These are phyloP conservation scores for Breviolum minutum DNA, from an alignment of 73 alveolate genomes.

Conservation along the genomic window DNA sequence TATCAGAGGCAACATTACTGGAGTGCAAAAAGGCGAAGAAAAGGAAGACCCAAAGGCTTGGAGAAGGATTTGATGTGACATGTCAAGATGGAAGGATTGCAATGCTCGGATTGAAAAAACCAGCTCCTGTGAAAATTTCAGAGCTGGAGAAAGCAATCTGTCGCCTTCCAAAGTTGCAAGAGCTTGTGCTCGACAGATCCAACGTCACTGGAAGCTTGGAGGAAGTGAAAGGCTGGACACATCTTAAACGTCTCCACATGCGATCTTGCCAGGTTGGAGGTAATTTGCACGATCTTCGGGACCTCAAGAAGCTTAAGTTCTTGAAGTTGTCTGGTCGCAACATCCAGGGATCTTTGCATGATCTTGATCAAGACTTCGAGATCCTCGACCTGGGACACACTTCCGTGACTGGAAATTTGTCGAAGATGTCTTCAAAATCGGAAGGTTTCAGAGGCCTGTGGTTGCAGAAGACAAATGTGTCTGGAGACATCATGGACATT, in stretches of 20 bases:
- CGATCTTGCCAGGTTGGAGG: constrained; percentile 31
- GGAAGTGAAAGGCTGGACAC: background rate
- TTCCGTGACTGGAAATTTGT: constrained; percentile 41
- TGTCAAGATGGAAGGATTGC: background rate
- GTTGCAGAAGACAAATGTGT: constrained; percentile 7
- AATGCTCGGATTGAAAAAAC: background rate
- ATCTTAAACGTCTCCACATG: background rate
- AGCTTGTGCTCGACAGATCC: constrained; percentile 1
- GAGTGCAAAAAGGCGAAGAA: background rate
- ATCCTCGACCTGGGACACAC: constrained; percentile 24
- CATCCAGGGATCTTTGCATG: background rate
- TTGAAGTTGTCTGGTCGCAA: constrained; percentile 25
- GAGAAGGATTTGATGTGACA: background rate
- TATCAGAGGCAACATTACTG: background rate
- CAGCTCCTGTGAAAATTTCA: background rate
- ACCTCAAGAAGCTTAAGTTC: background rate
- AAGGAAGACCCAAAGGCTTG: background rate
- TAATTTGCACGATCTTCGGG: background rate
- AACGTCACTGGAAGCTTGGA: background rate
- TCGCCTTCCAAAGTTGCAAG: background rate
- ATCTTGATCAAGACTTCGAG: background rate
- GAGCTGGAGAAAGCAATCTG: background rate
- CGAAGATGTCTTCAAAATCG: background rate
- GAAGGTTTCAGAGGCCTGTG: background rate
- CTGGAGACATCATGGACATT: constrained; percentile 29